Base-by-base conservation (phyloP, 1,139 yeast species). In the Pichiaceae sp. region DNA sequence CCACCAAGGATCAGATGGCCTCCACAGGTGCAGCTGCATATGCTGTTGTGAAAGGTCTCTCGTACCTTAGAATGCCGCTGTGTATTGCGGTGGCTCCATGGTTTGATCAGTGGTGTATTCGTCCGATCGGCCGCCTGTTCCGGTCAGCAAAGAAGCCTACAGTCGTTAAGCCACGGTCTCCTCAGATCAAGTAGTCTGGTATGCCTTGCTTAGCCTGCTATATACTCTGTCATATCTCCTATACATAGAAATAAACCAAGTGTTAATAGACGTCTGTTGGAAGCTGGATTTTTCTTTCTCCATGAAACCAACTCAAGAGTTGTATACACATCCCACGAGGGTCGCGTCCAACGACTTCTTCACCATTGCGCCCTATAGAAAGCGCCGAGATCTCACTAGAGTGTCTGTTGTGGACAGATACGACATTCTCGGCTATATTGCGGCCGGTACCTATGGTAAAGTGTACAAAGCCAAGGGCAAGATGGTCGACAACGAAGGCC, bases 401-500 rank as follows among this genome's bases (percentile, higher is more conserved):
- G 70, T 74, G 31, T 77, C 85, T 4, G 95, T 91, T 3, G 62
- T 86, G 21, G 78, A 82, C 33, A 81, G 81, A 47, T 91, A 89
- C 58, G 89, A 82, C 44, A 82, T 93, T 43, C 64, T 86, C 24
- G 99, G 99, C 0, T 91, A 91, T 59, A 93, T 91, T 43, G 98
- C 98, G 0, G 96, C 98, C 1, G 99, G 99, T 29, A 91, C 99
- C 0, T 91, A 91, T 58, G 99, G 99, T 39, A 78, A 93, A 46
- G 99, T 91, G 21, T 93, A 87, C 63, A 91, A 91, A 56, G 97
- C 97, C 14, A 73, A 71, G 45, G 60, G 60, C 31, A 43, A 44
- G 34, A 34, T 47, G 26, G 47, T 40, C 15, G 36, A 29, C 24
- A 42, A 40, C 27, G 17, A 32, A 14, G 49, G 45, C 35, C 45